A percentile compares a stretch with the other conserved stretches of the same genome.
Conservation (phyloP, 805 yeast genomes). For the Metschnikowia amazonensis region DNA sequence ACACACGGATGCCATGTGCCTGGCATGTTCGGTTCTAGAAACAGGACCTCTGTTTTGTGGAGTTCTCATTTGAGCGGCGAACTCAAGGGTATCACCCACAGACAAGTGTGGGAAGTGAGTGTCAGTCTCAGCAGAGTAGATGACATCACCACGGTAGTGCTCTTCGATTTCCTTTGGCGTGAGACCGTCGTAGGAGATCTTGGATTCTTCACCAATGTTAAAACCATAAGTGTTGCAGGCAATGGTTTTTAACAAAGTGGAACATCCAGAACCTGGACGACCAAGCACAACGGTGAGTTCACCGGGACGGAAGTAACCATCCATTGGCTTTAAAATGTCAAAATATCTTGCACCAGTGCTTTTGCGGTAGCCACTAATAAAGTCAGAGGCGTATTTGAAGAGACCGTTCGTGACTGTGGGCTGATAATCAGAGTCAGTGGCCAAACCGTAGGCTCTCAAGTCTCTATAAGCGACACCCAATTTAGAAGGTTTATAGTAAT, state of each 20-base stretch:
- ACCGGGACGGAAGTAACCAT: conserved; percentile 59
- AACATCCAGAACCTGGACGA: conserved; percentile 81
- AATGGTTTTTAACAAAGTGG: conserved; percentile 60
- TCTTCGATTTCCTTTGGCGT: conserved; percentile 45
- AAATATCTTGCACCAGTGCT: conserved; percentile 26
- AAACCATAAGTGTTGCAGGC: conserved; percentile 65
- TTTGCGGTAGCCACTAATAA: conserved; percentile 20
- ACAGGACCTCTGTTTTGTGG: conserved; percentile 61
- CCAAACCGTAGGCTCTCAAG: conserved; percentile 60
- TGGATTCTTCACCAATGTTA: conserved; percentile 43
- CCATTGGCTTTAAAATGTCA: conserved; percentile 62
- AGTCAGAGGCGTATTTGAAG: conserved; percentile 12
- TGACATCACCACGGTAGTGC: conserved; percentile 64
- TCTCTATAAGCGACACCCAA: conserved; percentile 58
- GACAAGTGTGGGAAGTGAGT: conserved; percentile 64
- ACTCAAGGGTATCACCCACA: conserved; percentile 61
- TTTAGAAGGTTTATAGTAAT: conserved; percentile 57
- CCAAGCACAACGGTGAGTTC: conserved; percentile 70
- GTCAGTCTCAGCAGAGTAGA: conserved; percentile 67
- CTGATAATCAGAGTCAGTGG: conserved; percentile 66
- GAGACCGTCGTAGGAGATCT: conserved; percentile 53
- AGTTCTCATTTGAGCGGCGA: conserved; percentile 59
- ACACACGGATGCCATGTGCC: conserved; percentile 40
- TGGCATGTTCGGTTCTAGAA: conserved; percentile 49
- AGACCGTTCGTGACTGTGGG: conserved; percentile 47